Evolutionary conservation across 2,329 filamentous ascomycete species (phyloP).

Genomic region (Microcyclospora tardicrescens): DNA sequence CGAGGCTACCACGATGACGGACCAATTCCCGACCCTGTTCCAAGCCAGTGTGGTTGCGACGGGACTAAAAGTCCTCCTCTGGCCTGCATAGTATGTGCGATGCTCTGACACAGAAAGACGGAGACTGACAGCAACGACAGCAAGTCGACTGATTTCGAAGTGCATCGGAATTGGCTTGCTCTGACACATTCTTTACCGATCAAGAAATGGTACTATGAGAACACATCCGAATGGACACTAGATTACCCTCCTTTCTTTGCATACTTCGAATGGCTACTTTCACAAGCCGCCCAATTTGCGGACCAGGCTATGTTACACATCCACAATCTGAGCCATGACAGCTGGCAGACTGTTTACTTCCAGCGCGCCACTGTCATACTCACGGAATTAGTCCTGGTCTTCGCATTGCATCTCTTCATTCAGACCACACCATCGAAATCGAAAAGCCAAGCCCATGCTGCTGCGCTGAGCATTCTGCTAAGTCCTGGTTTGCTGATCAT

Average conservation of each 20-base stretch:
- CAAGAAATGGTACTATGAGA: slow-evolving; percentile 90
- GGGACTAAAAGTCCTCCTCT: slow-evolving; percentile 81
- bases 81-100: slow-evolving; percentile 75
- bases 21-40: slow-evolving; percentile 71
- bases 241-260: slow-evolving; percentile 98
- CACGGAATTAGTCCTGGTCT: slow-evolving; percentile 73
- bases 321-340: slow-evolving; percentile 71
- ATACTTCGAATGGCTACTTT: slow-evolving; percentile 87
- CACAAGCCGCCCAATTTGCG: slow-evolving; percentile 61
- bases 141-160: slow-evolving; percentile 98
- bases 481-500: slow-evolving; percentile 93
- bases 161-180: slow-evolving; percentile 96
- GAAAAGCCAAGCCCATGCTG: slow-evolving; percentile 70
- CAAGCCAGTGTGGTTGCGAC: slow-evolving; percentile 79
- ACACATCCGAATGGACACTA: slow-evolving; percentile 97
- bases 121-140: slow-evolving; percentile 36
- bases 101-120: slow-evolving; percentile 2
- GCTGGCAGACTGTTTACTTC: slow-evolving; percentile 89
- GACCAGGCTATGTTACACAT: slow-evolving; percentile 75
- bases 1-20: slow-evolving; percentile 46
- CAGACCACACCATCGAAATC: slow-evolving; percentile 51
- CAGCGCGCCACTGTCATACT: slow-evolving; percentile 78
- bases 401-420: slow-evolving; percentile 69
- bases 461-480: slow-evolving; percentile 75
- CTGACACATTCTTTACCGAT: slow-evolving; percentile 82